Conservation (phyloP, 305 asterid genomes). For the Salvia sclarea region DNA sequence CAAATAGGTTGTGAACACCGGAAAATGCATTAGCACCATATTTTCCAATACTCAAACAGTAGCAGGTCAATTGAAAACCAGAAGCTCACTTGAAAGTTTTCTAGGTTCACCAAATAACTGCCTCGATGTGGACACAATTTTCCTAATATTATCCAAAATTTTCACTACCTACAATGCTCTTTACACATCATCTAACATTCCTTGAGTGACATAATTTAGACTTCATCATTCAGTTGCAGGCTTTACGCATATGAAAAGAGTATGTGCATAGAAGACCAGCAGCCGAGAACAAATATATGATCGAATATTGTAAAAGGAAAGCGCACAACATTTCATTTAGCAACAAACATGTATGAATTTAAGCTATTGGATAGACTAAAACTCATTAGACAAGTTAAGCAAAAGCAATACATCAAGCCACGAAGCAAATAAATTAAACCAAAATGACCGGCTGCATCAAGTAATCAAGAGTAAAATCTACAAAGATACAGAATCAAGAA, state of each 20-base stretch:
- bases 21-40: background rate
- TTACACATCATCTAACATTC: background rate
- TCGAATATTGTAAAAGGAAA: background rate
- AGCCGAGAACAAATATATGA: constrained; percentile 2
- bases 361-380: background rate
- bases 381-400: constrained; percentile 11
- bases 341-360: constrained; percentile 3
- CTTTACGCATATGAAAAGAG: constrained; percentile 1
- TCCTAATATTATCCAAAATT: background rate
- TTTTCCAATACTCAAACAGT: background rate
- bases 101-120: background rate
- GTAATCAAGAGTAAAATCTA: background rate
- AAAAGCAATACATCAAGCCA: background rate
- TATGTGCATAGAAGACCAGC: background rate
- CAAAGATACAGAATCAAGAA: constrained; percentile 16
- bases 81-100: background rate
- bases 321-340: constrained; percentile 5
- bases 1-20: background rate
- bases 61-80: background rate
- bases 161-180: background rate
- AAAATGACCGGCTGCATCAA: background rate
- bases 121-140: background rate
- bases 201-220: background rate
- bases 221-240: background rate
- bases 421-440: background rate